phyloP scores from a whole-genome alignment of 768 basidiomycete species.

The Rubroboletus pulcherrimus region DNA sequence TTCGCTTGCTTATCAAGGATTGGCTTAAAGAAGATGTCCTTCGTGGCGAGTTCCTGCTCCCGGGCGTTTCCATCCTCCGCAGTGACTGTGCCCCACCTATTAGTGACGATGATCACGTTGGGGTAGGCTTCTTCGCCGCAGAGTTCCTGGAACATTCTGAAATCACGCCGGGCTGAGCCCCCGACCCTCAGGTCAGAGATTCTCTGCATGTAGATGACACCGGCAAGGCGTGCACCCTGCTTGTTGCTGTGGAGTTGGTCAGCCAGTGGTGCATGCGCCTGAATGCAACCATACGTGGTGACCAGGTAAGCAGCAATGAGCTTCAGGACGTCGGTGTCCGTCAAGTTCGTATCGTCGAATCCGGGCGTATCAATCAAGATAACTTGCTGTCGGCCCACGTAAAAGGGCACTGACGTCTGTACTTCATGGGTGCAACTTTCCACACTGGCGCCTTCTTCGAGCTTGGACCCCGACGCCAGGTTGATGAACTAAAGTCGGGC shows the following conservation, averaged over 20 bases:
- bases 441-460: slow-evolving; percentile 32
- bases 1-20: slow-evolving; percentile 44
- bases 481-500: slow-evolving; percentile 35
- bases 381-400: slow-evolving; percentile 34
- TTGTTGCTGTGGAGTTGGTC: slow-evolving; percentile 28
- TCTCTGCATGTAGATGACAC: slow-evolving; percentile 52
- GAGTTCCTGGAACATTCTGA: slow-evolving; percentile 49
- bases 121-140: slow-evolving; percentile 50
- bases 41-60: slow-evolving; percentile 42
- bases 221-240: slow-evolving; percentile 38
- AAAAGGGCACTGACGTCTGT: slow-evolving; percentile 27
- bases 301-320: slow-evolving; percentile 44
- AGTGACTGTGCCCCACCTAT: slow-evolving; percentile 47
- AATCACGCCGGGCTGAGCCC: slow-evolving; percentile 45
- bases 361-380: slow-evolving; percentile 60
- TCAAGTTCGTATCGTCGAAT: slow-evolving; percentile 52
- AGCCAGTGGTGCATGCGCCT: background rate
- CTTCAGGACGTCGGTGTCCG: slow-evolving; percentile 48
- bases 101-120: slow-evolving; percentile 51
- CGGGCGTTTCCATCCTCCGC: slow-evolving; percentile 35
- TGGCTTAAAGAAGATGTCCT: slow-evolving; percentile 46
- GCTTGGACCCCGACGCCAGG: slow-evolving; percentile 29
- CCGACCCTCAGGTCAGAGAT: slow-evolving; percentile 49
- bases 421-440: slow-evolving; percentile 36
- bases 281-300: slow-evolving; percentile 24